These are phyloP conservation scores for Ciborinia camelliae DNA, from an alignment of 2,329 filamentous ascomycete genomes.

Conservation along the genomic window DNA sequence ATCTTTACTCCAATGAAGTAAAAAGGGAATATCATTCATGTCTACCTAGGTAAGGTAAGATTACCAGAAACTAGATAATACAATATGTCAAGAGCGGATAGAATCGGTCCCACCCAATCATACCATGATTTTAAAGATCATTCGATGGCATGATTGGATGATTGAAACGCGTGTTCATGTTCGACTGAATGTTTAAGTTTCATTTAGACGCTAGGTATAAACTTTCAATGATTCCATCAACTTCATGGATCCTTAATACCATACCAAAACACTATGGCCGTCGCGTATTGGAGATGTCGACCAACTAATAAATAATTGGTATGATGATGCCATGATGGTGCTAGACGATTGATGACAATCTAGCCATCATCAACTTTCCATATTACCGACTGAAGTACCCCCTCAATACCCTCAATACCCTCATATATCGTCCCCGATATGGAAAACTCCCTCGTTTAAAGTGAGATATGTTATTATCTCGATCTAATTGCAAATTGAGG, in stretches of 20 bases:
- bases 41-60: too few species aligned
- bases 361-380: neutral
- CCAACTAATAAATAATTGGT: neutral
- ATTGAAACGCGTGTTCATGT: neutral
- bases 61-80: neutral
- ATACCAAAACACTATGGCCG: neutral
- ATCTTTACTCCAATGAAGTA: neutral
- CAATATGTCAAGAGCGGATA: neutral
- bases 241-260: neutral
- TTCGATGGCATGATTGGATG: slow-evolving; percentile 2
- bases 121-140: neutral
- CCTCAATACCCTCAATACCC: neutral
- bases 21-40: too few species aligned
- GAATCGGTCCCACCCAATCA: neutral
- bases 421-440: neutral
- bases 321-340: neutral
- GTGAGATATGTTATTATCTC: neutral
- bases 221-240: neutral
- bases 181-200: neutral
- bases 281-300: neutral
- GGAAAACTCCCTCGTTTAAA: too few species aligned
- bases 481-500: neutral
- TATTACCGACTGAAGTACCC: neutral
- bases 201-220: neutral
- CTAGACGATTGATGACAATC: neutral